Percentiles rank a stretch among this genome's conserved stretches.
Conservation (phyloP, 2,329 filamentous ascomycete species). For the Stagonosporopsis vannaccii region DNA sequence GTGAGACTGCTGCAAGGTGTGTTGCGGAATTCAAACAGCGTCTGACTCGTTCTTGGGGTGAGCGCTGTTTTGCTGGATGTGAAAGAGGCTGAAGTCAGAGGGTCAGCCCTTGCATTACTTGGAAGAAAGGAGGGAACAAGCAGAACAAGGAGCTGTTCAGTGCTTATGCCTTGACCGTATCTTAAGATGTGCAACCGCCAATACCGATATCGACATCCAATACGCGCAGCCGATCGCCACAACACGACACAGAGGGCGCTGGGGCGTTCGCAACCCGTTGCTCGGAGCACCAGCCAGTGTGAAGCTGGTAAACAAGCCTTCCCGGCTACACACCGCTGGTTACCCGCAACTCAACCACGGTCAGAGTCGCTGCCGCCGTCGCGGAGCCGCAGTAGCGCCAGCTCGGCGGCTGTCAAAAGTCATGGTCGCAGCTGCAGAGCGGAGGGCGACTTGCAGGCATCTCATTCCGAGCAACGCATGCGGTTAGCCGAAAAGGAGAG, state of each 20-base stretch:
- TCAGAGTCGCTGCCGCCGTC: slow-evolving; percentile 22
- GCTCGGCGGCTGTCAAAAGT: slow-evolving; percentile 31
- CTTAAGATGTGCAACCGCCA: slow-evolving; percentile 33
- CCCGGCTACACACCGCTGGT: slow-evolving; percentile 41
- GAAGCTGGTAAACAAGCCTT: slow-evolving; percentile 41
- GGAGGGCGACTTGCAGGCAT: slow-evolving; percentile 28
- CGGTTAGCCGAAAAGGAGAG: slow-evolving; percentile 18
- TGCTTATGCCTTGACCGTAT: slow-evolving; percentile 35
- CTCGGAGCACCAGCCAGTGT: slow-evolving; percentile 25
- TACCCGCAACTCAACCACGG: slow-evolving; percentile 22
- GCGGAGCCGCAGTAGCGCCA: slow-evolving; percentile 32
- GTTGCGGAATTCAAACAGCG: slow-evolving; percentile 44
- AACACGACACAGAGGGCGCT: slow-evolving; percentile 28
- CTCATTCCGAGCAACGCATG: slow-evolving; percentile 25
- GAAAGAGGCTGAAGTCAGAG: slow-evolving; percentile 33
- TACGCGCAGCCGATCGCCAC: slow-evolving; percentile 38
- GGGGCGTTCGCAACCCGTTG: slow-evolving; percentile 28
- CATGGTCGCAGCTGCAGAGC: slow-evolving; percentile 22
- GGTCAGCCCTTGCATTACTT: slow-evolving; percentile 47
- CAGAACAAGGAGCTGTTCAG: slow-evolving; percentile 30
- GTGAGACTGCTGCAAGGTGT: slow-evolving; percentile 37
- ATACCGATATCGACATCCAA: slow-evolving; percentile 34
- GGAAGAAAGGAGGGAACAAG: slow-evolving; percentile 39
- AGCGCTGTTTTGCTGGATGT: slow-evolving; percentile 27
- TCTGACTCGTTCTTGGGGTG: slow-evolving; percentile 38